These are phyloP conservation scores for Acanthamoeba triangularis DNA, from an alignment of 208 protist species.

Conservation along the genomic window DNA sequence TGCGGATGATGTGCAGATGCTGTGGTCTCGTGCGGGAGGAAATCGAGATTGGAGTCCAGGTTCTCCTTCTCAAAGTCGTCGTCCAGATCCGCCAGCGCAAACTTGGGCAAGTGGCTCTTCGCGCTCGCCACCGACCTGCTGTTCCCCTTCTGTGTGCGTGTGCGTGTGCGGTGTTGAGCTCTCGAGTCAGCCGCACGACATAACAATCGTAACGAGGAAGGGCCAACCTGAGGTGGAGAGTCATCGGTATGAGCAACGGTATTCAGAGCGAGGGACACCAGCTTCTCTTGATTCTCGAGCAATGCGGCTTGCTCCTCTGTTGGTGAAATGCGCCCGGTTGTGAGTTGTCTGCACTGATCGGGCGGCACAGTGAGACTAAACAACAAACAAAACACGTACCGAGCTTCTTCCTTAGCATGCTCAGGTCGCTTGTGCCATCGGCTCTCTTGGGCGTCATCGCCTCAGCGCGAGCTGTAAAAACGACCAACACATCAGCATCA, in stretches of 20 bases:
- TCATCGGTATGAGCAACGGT: background rate
- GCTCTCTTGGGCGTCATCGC: background rate
- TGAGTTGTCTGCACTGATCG: background rate
- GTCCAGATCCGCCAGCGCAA: background rate
- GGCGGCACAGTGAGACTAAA: background rate
- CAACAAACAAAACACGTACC: background rate
- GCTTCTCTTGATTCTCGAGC: constrained; percentile 41
- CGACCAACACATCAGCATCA: background rate
- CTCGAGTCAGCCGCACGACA: too few relatives aligned
- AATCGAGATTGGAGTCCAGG: constrained; percentile 10
- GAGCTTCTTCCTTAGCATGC: constrained; percentile 1
- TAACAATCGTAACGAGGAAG: background rate
- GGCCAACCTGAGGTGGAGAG: background rate
- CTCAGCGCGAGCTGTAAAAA: background rate
- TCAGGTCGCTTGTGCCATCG: constrained; percentile 34
- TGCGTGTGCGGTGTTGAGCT: background rate
- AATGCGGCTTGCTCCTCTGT: constrained; percentile 42
- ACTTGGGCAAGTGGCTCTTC: background rate
- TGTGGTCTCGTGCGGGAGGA: background rate
- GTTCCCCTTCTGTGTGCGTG: background rate
- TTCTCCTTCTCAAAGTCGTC: constrained; percentile 4
- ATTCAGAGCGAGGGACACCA: background rate
- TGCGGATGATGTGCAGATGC: background rate
- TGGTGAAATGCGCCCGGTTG: background rate
- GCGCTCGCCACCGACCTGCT: background rate